These are phyloP conservation scores for Mallotus repandus DNA, from an alignment of 441 rosid species.

Conservation along the genomic window DNA sequence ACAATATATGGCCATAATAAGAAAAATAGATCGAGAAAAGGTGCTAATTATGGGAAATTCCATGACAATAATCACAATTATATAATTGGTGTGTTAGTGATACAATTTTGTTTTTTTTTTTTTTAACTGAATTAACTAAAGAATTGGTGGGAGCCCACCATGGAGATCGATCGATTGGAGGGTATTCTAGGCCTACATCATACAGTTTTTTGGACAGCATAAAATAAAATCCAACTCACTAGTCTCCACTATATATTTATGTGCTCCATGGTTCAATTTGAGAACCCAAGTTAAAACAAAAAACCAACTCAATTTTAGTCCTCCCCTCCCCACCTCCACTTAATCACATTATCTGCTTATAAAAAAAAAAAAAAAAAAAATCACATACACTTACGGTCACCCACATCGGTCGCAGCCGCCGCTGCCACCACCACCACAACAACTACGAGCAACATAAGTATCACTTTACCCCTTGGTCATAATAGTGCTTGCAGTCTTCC, in stretches of 20 bases:
- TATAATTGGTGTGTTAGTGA: slow-evolving; percentile 26
- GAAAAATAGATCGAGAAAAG: slow-evolving; percentile 20
- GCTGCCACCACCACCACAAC: slow-evolving; percentile 15
- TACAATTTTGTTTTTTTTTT: slow-evolving; percentile 33
- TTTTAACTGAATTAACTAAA: slow-evolving; percentile 14
- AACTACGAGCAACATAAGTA: slow-evolving; percentile 8
- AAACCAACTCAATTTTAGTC: slow-evolving; percentile 23
- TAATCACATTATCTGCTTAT: too few species aligned
- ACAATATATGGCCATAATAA: background rate
- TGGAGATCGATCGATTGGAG: slow-evolving; percentile 12
- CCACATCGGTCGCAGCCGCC: background rate
- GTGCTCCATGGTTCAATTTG: slow-evolving; percentile 48
- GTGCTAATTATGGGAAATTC: background rate
- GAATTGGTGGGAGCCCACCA: slow-evolving; percentile 60
- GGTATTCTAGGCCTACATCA: slow-evolving; percentile 36
- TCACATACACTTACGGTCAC: background rate
- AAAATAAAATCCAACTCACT: slow-evolving; percentile 22
- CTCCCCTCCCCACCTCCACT: slow-evolving; percentile 24
- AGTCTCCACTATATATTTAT: slow-evolving; percentile 48
- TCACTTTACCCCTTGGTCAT: slow-evolving; percentile 34
- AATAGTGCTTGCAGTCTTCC: slow-evolving; percentile 27
- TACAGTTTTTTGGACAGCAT: slow-evolving; percentile 28
- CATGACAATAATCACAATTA: too few species aligned
- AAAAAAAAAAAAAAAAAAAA: too few species aligned
- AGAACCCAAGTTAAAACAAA: slow-evolving; percentile 42